Base-by-base conservation (phyloP, 345 rosid species). In the Luvunga scandens region DNA sequence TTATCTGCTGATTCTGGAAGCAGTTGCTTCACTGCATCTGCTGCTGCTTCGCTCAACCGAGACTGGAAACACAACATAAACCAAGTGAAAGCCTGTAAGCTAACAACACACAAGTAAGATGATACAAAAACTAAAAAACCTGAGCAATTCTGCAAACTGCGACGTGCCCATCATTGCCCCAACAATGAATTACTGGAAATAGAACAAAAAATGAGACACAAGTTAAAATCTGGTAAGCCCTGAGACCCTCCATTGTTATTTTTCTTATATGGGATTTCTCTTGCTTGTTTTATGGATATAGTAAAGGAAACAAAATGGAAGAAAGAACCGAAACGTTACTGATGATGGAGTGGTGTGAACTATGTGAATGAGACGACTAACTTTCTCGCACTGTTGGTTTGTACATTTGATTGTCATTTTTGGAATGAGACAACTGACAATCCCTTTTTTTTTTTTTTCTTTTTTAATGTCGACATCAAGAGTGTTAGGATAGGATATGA, bases 101-200 rank as follows among this genome's bases (percentile, higher is more conserved):
- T 27, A 45, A 14, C 10, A 3, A 8, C 31, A 71, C 21, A 70
- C 9, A 42, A 31, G 4, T 13, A 22, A 38, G 6, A 42, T 24
- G 7, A 36, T 13, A 55, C 0, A 19, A 7, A 55, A 31, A 65
- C 0, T 13, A 39, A 30, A 12, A 6, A 22, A 93, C 95, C 94
- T 91, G 93, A 78, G 97, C 97, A 42, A 94, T 90, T 82, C 67
- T 87, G 79, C 98, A 94, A 56, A 84, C 27, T 39, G 87, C 82
- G 36, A 84, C 72, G 57, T 94, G 97, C n/a, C 97, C 98, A 53
- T 93, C 96, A 61, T 18, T 75, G 36, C 97, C 93, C 97, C 98
- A 91, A 2, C 86, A 87, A 36, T 84, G 69, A 73, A 71, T 69
- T 4, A 30, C 77, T 33, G 81, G 85, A 64, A 85, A 50, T 28